Evolutionary conservation across 2,329 filamentous ascomycete species (phyloP), one percentile per base, ranked within the genome.

Genomic region (Stagonosporopsis rhizophila): DNA sequence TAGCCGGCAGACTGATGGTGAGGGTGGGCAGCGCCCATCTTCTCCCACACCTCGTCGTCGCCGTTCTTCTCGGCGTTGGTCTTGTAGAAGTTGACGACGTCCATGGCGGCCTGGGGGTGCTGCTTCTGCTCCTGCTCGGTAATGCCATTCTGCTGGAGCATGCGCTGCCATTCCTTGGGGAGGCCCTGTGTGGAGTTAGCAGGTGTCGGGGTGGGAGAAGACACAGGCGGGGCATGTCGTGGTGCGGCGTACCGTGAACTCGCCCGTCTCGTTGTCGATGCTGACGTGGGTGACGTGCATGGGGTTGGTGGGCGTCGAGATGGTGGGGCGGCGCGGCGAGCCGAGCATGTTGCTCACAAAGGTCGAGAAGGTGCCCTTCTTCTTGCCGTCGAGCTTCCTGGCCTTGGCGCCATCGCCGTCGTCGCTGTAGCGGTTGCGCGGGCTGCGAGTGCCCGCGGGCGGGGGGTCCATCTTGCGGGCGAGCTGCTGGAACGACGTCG

Each of bases 251-350:
- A 96, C 92, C 55, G 94, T 98, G 77, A 96, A 99, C 79, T 96
- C 91, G 65, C 95, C 95, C 3, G 95, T 98, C 70, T 91, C 85
- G 79, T 95, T 96, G 78, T 99, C 94, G 76, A 96, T 97, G 67
- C 94, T 94, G 64, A 99, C 95, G 77, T 99, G 95, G 54, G 94
- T 98, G 69, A 99, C 91, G 78, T 98, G 95, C 58, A 98, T 92
- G 44, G 95, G 95, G 70, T 99, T 98, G 77, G 96, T 93, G 51
- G 95, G 95, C 34, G 92, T 91, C n/a, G 95, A 98, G 69, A 99
- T 99, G 76, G 94, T 87, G 42, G 95, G 92, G 63, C 92, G 91
- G 77, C 93, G 91, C 49, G 91, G 92, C 32, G 92, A 94, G 64
- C 74, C 74, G 58, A 77, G 67, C 66, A 76, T 70, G 66, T 66